Base-by-base conservation (phyloP, 1,284 basidiomycete genomes). In the Exobasidium cylindrosporum region DNA sequence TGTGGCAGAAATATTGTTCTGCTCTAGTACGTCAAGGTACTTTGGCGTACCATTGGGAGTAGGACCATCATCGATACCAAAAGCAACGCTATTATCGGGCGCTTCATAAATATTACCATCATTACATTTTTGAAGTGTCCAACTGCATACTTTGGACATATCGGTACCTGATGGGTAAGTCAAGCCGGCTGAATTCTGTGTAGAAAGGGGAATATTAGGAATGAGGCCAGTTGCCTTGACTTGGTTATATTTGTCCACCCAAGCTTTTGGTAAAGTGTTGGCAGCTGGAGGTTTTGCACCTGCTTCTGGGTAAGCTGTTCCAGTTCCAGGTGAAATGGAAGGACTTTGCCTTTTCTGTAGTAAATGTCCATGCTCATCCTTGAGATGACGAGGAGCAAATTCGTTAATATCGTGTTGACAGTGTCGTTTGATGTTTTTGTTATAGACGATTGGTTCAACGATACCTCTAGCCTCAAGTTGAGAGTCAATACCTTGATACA, bases 151-250 rank as follows among this genome's bases (percentile, higher is more conserved):
- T 35, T 43, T 72, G 65, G 62, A 60, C 66, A 68, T 63, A 65
- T 58, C 67, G 63, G 62, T 68, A 55, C 69, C 68, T 2, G 61
- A 43, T 21, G 72, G 72, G 63, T 76, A 76, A 58, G 35, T 58
- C 40, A 62, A 40, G 52, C 57, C 66, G 23, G 61, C 54, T 45
- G 64, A 58, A 57, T 66, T 65, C 47, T 65, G 63, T 56, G 82
- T 83, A 4, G 87, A 82, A 47, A 77, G 67, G 11, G 88, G 86
- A 59, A 90, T 83, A 71, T 86, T 74, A 7, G 91, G 90, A 58
- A 92, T 90, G 69, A 85, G 85, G 52, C 88, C 88, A 3, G 86
- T 85, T n/a, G 82, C 70, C 43, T 87, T 83, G 40, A 88, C 89
- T 31, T 61, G 52, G 44, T 72, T 69, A 69, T 90, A 83, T 6